Evolutionary conservation across 805 yeast genomes (phyloP), one percentile per base, ranked within the genome.

Genomic region (Cyberlindnera galapagoensis): DNA sequence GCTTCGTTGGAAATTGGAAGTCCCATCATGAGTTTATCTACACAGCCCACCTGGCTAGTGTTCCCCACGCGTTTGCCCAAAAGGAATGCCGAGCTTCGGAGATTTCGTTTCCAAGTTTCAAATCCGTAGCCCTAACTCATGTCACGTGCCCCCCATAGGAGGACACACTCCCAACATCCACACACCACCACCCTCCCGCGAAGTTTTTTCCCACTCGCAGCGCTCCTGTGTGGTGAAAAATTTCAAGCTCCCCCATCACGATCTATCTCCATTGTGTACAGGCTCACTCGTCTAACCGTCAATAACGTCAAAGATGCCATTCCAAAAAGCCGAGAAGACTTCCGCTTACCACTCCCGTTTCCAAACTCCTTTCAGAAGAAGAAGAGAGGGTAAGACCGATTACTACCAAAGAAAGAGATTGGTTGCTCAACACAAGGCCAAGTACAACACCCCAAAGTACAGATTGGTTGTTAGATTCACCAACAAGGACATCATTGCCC

Each of bases 291-390:
- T 15, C 6, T n/a, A n/a, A n/a, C n/a, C n/a, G n/a, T n/a, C n/a
- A 19, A 23, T 13, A 26, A 11, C 16, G 29, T 29, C 14, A 36
- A 75, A 60, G 68, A 85, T 85, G 95, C 74, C 75, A 59, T 85
- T 85, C 86, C 68, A 67, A 59, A 75, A 73, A 62, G 58, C 64
- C 51, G 59, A 69, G 53, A 86, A 87, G 80, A 70, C 76, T 64
- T 79, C 94, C 62, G 90, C 97, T 54, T 92, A 92, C 90, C 85
- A 78, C 78, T 87, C 97, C 64, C 88, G 98, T 70, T 92, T 79
- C 95, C 98, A 92, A 78, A 92, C 98, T 68, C 97, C 97, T 53
- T 92, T 88, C 95, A 87, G 98, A 73, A 88, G 98, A 80, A 85
- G 98, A 83, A 85, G 94, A 69, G 97, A 92, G 76, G 98, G 98